Percentiles rank a stretch among this genome's conserved stretches.
Evolutionary conservation across 768 basidiomycete species (phyloP).

Genomic region (Hysterangium stoloniferum): DNA sequence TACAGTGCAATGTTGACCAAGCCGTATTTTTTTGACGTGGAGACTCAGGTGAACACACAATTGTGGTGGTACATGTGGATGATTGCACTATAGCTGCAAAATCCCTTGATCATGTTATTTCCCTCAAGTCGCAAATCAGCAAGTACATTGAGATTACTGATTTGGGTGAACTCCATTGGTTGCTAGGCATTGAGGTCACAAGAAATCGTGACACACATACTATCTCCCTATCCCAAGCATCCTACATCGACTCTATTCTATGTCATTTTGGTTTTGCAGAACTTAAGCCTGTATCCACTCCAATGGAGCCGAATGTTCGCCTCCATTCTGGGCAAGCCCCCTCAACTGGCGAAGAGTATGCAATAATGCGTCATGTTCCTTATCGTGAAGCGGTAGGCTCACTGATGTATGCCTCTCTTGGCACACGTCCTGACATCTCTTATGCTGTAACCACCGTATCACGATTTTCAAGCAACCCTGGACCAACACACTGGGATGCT

Average conservation of each 20-base stretch:
- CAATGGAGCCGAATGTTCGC: slow-evolving; percentile 2
- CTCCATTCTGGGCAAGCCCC: slow-evolving; percentile 7
- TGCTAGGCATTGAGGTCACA: too few species aligned
- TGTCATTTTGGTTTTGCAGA: slow-evolving; percentile 8
- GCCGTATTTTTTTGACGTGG: slow-evolving; percentile 12
- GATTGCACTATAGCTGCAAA: slow-evolving; percentile 14
- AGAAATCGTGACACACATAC: too few species aligned
- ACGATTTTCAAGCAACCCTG: slow-evolving; percentile 19
- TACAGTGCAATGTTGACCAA: slow-evolving; percentile 12
- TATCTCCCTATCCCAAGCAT: slow-evolving; percentile 13
- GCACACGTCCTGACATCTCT: slow-evolving; percentile 24
- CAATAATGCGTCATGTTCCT: slow-evolving; percentile 8
- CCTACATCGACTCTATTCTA: slow-evolving; percentile 15
- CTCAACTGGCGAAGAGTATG: not conserved
- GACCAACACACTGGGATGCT: not conserved
- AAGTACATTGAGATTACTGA: not conserved
- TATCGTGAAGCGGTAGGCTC: slow-evolving; percentile 24
- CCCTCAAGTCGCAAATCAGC: not conserved
- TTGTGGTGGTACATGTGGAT: slow-evolving; percentile 18
- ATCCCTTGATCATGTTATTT: not conserved
- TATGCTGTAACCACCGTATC: slow-evolving; percentile 20
- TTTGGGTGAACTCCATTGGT: not conserved
- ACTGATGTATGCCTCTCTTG: slow-evolving; percentile 23
- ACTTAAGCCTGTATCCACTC: not conserved
- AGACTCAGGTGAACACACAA: slow-evolving; percentile 1